Evolutionary conservation across 2,329 filamentous ascomycete species (phyloP), one percentile per base, ranked within the genome.

Genomic region (Aspergillus luchuensis): DNA sequence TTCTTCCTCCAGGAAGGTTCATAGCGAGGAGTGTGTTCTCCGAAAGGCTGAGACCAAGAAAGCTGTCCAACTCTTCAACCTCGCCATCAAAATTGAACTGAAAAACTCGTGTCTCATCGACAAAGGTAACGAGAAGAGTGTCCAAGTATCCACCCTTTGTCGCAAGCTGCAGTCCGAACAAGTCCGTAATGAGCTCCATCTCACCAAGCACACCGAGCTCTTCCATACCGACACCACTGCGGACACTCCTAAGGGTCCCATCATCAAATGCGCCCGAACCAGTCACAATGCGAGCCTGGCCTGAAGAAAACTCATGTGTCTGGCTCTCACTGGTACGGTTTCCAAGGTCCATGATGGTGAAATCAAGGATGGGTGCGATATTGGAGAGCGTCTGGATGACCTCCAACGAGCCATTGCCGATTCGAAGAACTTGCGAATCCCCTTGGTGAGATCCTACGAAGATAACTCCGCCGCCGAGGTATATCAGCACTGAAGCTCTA

Each of bases 261-360:
- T 97, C 92, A 65, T 91, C 88, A 72, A 91, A 95, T 0, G 91
- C 92, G 28, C 95, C 95, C 58, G 93, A 97, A 0, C 92, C 94
- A 2, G 94, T 93, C 10, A 99, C 92, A 62, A 99, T 91, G 41
- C 93, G 87, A 49, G 95, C 93, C 76, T 99, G 94, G 0, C 95
- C 95, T 0, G 94, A 97, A 0, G 93, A 96, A 71, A 97, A 99
- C 63, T 95, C 91, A 69, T 95, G 96, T 3, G 89, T 90, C 17
- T 91, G 88, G 8, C 84, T 87, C 64, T 95, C 90, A 21, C 89
- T 89, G 61, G 91, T 89, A 58, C 91, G 84, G 67, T 92, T 93
- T 0, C 93, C 94, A 83, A 98, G 90, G 71, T 98, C 95, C 92
- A 98, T 97, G 15, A 99, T 87, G 1, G 91, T 89, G 68, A 99